These are phyloP conservation scores for Ceratocystis colombiana DNA, from an alignment of 2,329 filamentous ascomycete genomes.

Conservation along the genomic window DNA sequence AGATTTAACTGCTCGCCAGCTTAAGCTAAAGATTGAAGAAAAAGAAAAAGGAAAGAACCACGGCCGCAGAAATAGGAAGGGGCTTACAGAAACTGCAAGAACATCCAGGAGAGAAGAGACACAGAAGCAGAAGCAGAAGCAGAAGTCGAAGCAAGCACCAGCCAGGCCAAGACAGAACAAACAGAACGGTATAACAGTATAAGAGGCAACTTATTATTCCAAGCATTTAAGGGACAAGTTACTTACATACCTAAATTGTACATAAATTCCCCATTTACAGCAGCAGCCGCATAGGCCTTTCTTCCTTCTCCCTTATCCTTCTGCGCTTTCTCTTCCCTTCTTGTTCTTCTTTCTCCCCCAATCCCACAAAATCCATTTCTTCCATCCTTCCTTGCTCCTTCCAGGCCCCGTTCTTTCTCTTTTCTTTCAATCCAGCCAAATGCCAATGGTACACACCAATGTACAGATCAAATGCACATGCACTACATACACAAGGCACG, in stretches of 20 bases:
- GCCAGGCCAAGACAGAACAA: background rate
- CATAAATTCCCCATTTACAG: conserved; percentile 26
- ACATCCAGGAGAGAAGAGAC: conserved; percentile 25
- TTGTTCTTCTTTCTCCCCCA: background rate
- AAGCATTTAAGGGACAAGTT: background rate
- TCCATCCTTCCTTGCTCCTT: background rate
- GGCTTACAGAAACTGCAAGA: conserved; percentile 15
- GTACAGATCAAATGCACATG: background rate
- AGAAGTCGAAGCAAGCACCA: conserved; percentile 11
- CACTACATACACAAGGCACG: background rate
- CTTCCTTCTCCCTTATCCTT: background rate
- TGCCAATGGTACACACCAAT: too few species aligned
- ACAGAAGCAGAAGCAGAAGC: conserved; percentile 20
- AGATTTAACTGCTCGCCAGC: too few species aligned
- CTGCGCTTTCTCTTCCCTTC: background rate
- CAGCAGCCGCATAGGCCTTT: background rate
- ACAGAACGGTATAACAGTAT: background rate
- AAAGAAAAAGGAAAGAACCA: background rate
- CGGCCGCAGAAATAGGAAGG: conserved; percentile 8
- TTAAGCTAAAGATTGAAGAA: background rate
- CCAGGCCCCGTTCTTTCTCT: background rate
- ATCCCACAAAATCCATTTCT: background rate
- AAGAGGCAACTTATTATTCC: background rate
- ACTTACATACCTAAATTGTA: background rate
- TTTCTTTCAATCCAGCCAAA: too few species aligned